These are phyloP conservation scores for Fusarium scirpi DNA, from an alignment of 2,329 filamentous ascomycete species.

Conservation along the genomic window DNA sequence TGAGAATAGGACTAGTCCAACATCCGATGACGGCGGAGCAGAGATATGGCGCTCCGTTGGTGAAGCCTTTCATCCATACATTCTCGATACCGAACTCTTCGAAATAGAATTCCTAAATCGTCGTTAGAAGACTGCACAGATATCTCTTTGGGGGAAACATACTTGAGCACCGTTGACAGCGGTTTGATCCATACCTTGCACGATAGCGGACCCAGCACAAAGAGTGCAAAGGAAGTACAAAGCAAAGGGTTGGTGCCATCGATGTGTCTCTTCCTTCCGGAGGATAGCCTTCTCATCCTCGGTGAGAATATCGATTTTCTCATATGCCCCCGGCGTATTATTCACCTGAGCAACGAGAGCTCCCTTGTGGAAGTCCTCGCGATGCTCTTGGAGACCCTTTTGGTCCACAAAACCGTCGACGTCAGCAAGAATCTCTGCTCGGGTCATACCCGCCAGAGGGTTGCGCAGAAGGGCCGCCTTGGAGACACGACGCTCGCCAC, in stretches of 20 bases:
- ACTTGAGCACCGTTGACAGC: conserved; percentile 74
- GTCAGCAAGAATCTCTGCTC: conserved; percentile 50
- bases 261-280: conserved; percentile 46
- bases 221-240: conserved; percentile 54
- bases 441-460: conserved; percentile 48
- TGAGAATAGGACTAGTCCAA: conserved; percentile 59
- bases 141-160: conserved; percentile 42
- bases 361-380: conserved; percentile 63
- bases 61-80: conserved; percentile 63
- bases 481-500: conserved; percentile 26
- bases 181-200: conserved; percentile 75
- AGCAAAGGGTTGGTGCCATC: conserved; percentile 51
- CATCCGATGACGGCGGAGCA: conserved; percentile 57
- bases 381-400: conserved; percentile 51
- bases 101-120: conserved; percentile 52
- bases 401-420: conserved; percentile 54
- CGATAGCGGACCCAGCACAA: conserved; percentile 62
- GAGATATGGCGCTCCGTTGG: conserved; percentile 68
- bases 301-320: conserved; percentile 43
- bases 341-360: conserved; percentile 63
- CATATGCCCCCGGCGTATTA: conserved; percentile 50
- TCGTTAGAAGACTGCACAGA: not conserved
- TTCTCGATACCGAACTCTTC: conserved; percentile 51
- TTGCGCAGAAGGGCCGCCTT: conserved; percentile 49
- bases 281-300: conserved; percentile 49